These are phyloP conservation scores for Phytophthora multivora DNA, from an alignment of 352 stramenopile species.

Conservation along the genomic window DNA sequence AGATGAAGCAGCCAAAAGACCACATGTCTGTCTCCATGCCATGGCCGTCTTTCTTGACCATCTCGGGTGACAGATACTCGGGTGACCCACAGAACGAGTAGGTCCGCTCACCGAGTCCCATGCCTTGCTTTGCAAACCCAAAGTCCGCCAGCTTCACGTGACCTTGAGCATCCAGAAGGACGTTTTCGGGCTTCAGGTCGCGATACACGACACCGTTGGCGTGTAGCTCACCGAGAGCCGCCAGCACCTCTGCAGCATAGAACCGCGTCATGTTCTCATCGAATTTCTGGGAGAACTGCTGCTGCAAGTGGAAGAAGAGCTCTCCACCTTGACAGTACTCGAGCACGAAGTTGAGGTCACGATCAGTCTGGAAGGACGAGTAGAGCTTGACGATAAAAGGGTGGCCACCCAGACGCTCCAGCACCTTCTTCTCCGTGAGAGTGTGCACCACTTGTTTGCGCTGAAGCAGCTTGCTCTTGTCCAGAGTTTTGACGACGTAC, in stretches of 20 bases:
- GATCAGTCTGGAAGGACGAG: constrained; percentile 74
- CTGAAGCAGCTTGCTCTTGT: constrained; percentile 75
- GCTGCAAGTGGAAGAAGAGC: constrained; percentile 87
- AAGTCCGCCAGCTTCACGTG: constrained; percentile 87
- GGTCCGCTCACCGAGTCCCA: constrained; percentile 56
- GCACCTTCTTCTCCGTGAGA: constrained; percentile 78
- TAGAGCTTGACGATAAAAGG: constrained; percentile 84
- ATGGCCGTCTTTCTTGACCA: constrained; percentile 76
- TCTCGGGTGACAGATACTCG: constrained; percentile 87
- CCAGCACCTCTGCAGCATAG: constrained; percentile 79
- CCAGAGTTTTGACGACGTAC: constrained; percentile 83
- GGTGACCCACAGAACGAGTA: constrained; percentile 87
- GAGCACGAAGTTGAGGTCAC: constrained; percentile 83
- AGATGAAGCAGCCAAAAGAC: constrained; percentile 88
- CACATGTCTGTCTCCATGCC: constrained; percentile 85
- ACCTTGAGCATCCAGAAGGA: constrained; percentile 73
- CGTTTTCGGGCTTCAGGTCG: constrained; percentile 83
- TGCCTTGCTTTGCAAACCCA: constrained; percentile 80
- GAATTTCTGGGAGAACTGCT: constrained; percentile 75
- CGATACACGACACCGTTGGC: constrained; percentile 49
- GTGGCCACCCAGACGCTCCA: constrained; percentile 63
- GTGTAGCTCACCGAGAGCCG: constrained; percentile 60
- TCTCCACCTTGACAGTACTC: constrained; percentile 87
- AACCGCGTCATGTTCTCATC: constrained; percentile 64
- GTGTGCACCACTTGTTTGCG: constrained; percentile 85